Conservation (phyloP, 768 basidiomycete species). For the Suillus clintonianus region DNA sequence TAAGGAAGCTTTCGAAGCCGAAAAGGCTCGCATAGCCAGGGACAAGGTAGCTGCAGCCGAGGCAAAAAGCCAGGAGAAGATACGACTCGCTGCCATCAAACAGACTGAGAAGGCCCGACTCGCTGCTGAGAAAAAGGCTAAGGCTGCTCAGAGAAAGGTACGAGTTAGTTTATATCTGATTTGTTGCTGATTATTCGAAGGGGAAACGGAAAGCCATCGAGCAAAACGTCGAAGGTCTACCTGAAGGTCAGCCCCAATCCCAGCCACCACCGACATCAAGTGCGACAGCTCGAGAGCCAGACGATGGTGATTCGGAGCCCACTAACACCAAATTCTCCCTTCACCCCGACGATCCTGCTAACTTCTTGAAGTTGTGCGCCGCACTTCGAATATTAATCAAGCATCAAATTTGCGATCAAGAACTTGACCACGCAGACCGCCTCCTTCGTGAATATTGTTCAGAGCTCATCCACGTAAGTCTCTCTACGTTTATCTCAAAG, state of each 20-base stretch:
- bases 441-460: background rate
- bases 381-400: background rate
- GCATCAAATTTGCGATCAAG: too few species aligned
- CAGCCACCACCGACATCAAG: background rate
- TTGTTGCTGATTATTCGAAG: slow-evolving; percentile 1
- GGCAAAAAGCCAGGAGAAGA: background rate
- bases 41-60: background rate
- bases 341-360: background rate
- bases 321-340: background rate
- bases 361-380: background rate
- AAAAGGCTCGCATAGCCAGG: background rate
- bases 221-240: background rate
- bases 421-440: background rate
- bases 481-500: too few species aligned
- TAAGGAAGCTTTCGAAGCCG: background rate
- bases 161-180: background rate
- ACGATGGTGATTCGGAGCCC: background rate
- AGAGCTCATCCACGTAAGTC: background rate
- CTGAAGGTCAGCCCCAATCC: background rate
- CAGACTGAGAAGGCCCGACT: background rate
- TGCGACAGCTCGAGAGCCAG: too few species aligned
- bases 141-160: background rate
- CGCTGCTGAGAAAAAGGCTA: background rate
- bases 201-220: background rate
- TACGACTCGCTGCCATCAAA: background rate